A percentile compares a stretch with the other conserved stretches of the same genome.
phyloP scores from a whole-genome alignment of 345 rosid genomes.

The Boechera stricta region DNA sequence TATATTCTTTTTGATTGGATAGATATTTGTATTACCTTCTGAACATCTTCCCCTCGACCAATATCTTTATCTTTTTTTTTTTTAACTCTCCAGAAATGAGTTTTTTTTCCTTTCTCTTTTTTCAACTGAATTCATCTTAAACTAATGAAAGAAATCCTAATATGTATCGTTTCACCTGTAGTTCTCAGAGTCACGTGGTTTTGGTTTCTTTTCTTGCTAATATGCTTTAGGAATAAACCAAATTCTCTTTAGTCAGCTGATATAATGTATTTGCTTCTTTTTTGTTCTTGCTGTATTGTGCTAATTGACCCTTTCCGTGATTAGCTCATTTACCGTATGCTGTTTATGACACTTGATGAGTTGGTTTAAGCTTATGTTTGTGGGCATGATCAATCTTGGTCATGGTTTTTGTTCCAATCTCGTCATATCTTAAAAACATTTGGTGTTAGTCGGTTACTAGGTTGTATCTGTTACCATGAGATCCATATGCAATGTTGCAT shows the following conservation, averaged over 20 bases:
- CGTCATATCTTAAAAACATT: not conserved
- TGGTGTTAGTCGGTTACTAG: not conserved
- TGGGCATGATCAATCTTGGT: not conserved
- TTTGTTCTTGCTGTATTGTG: too few relatives aligned
- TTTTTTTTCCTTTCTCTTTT: not conserved
- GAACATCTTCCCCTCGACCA: slow-evolving; percentile 30
- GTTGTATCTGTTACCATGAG: not conserved
- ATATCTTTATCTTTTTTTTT: slow-evolving; percentile 6
- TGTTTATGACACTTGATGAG: not conserved
- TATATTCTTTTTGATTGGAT: slow-evolving; percentile 19
- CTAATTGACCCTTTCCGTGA: not conserved
- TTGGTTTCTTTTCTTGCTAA: slow-evolving; percentile 36
- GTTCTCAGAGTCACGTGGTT: slow-evolving; percentile 34
- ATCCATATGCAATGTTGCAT: not conserved
- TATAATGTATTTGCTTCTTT: not conserved
- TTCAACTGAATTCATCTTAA: slow-evolving; percentile 15
- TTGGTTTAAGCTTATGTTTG: not conserved
- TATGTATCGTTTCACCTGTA: not conserved
- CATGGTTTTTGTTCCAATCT: not conserved
- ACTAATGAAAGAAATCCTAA: not conserved
- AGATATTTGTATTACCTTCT: slow-evolving; percentile 13
- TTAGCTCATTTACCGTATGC: not conserved
- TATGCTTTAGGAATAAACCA: slow-evolving; percentile 35
- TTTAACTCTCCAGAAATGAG: not conserved
- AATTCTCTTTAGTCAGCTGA: not conserved